Conservation (phyloP, 352 stramenopile species). For the Albugo laibachii region DNA sequence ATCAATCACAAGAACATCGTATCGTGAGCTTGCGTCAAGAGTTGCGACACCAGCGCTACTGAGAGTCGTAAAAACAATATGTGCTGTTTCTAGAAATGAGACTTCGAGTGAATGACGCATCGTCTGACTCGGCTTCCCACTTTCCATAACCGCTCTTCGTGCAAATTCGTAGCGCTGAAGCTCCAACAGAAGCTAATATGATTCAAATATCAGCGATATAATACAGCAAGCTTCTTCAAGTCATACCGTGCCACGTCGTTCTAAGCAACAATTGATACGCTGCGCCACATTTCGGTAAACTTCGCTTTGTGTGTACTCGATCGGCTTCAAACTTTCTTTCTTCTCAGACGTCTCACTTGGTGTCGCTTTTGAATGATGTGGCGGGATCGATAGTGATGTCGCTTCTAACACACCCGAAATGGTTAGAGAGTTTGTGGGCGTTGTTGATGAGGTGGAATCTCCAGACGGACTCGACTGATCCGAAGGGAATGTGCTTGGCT, state of each 20-base stretch:
- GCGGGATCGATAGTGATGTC: too few relatives aligned
- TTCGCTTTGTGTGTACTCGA: neutral
- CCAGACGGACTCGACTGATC: neutral
- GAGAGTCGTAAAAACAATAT: conserved; percentile 86
- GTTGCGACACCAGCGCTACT: conserved; percentile 72
- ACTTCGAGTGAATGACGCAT: conserved; percentile 66
- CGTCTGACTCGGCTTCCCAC: conserved; percentile 35
- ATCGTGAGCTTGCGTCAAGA: conserved; percentile 50
- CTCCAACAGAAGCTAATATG: conserved; percentile 46
- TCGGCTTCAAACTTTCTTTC: too few relatives aligned
- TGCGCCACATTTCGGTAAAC: conserved; percentile 50
- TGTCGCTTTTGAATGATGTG: too few relatives aligned
- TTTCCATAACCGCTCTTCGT: conserved; percentile 35
- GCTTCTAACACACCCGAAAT: neutral
- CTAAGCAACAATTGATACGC: conserved; percentile 60
- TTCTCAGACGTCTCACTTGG: too few relatives aligned
- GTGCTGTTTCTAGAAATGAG: conserved; percentile 76
- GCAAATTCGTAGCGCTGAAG: conserved; percentile 69
- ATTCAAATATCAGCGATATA: neutral
- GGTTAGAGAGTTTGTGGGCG: conserved; percentile 4
- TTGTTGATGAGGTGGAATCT: conserved; percentile 3
- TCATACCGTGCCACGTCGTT: conserved; percentile 46
- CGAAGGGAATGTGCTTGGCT: conserved; percentile 1
- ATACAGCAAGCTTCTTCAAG: neutral
- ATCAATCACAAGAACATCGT: conserved; percentile 73